Percentiles rank a stretch among this genome's conserved stretches.
Conservation (phyloP, 2,329 filamentous ascomycete species). For the Parastagonospora avenae region DNA sequence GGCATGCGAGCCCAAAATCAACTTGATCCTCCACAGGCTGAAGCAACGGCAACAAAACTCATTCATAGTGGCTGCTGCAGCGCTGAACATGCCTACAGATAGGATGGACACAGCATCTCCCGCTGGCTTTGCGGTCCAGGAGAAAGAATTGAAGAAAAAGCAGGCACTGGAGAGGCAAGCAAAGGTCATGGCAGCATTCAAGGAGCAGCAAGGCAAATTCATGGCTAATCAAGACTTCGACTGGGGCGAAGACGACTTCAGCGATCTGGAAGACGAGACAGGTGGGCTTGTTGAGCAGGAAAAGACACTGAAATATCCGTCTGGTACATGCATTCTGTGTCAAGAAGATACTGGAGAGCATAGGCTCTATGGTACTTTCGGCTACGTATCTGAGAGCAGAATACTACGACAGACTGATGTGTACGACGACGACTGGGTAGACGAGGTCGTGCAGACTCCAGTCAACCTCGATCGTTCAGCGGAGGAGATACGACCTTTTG, state of each 20-base stretch:
- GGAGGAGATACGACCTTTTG: slow-evolving; percentile 83
- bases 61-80: slow-evolving; percentile 71
- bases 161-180: slow-evolving; percentile 89
- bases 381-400: slow-evolving; percentile 81
- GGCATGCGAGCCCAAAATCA: slow-evolving; percentile 82
- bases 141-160: slow-evolving; percentile 85
- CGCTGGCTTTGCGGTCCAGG: slow-evolving; percentile 64
- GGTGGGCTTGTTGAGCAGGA: slow-evolving; percentile 65
- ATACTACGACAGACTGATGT: slow-evolving; percentile 87
- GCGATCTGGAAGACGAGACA: slow-evolving; percentile 71
- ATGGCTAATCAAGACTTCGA: slow-evolving; percentile 86
- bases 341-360: slow-evolving; percentile 94
- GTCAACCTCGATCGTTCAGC: slow-evolving; percentile 83
- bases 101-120: slow-evolving; percentile 82
- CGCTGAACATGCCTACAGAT: slow-evolving; percentile 69
- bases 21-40: slow-evolving; percentile 80
- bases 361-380: slow-evolving; percentile 90
- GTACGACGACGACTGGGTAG: slow-evolving; percentile 79
- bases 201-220: slow-evolving; percentile 95
- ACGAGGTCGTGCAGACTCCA: slow-evolving; percentile 80
- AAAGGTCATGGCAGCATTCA: slow-evolving; percentile 96
- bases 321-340: slow-evolving; percentile 91
- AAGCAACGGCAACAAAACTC: slow-evolving; percentile 77
- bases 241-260: slow-evolving; percentile 84
- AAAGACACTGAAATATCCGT: slow-evolving; percentile 87